phyloP scores from a whole-genome alignment of 257 asterid species.

The Solanum raphanifolium region DNA sequence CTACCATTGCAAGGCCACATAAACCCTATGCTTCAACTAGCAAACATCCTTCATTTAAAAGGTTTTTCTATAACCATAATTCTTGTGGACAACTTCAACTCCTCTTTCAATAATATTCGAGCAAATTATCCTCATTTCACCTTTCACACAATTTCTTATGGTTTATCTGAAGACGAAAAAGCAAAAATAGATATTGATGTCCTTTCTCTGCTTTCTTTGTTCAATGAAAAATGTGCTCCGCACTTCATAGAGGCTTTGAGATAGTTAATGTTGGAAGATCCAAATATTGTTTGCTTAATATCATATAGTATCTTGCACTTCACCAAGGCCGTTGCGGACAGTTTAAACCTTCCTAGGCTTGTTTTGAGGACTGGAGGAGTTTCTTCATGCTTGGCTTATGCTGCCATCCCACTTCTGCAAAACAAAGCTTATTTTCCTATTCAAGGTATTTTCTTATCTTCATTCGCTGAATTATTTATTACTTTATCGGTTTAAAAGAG shows the following conservation, averaged over 20 bases:
- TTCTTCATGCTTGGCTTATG: background rate
- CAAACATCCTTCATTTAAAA: constrained; percentile 3
- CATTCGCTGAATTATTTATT: background rate
- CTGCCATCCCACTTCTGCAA: background rate
- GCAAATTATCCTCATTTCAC: too few species aligned
- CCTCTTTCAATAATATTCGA: background rate
- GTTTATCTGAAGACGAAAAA: background rate
- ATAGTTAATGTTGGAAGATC: too few species aligned
- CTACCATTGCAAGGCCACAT: constrained; percentile 11
- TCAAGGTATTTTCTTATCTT: background rate
- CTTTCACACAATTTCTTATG: too few species aligned
- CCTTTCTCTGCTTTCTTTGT: background rate
- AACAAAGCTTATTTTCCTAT: constrained; percentile 10
- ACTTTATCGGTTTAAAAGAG: too few species aligned
- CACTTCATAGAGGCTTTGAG: constrained; percentile 1
- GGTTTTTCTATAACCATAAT: constrained; percentile 9
- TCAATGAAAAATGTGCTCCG: background rate
- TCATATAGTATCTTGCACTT: too few species aligned
- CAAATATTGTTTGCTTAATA: too few species aligned
- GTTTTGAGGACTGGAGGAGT: constrained; percentile 10
- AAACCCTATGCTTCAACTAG: constrained; percentile 12
- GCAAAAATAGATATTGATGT: constrained; percentile 1
- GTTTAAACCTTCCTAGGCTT: background rate
- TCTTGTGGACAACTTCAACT: background rate
- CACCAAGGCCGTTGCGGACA: too few species aligned